Evolutionary conservation across 768 basidiomycete genomes (phyloP), one percentile per base, ranked within the genome.

Genomic region (Boletus rex-veris): DNA sequence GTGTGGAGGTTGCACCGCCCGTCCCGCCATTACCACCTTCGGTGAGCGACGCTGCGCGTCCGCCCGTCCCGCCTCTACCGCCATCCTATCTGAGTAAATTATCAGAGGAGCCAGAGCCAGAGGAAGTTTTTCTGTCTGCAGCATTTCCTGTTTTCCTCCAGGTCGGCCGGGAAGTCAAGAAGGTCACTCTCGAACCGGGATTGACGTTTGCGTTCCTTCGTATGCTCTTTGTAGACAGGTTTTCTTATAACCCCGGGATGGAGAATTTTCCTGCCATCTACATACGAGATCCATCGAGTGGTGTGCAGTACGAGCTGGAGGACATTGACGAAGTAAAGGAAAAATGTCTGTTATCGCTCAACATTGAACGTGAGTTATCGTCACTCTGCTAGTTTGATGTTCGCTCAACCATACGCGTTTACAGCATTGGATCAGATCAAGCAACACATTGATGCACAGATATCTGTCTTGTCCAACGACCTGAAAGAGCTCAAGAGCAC

Each of bases 401-500:
- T 18, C 51, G 39, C 52, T 59, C 48, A 64, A 37, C 44, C 4
- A 11, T 11, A 26, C 38, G 7, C 19, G 30, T 49, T 51, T 55
- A 18, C 62, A 99, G 96, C 93, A 21, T 85, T 98, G 50, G 95
- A 99, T 71, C 96, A 98, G 69, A 96, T 99, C 70, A 98, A 96
- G 68, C 93, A 98, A 65, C 96, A 99, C 67, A 95, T 99, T 60
- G 96, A 99, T 64, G 64, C 83, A 3, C 94, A 96, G 63, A 95
- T 99, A 57, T 85, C 90, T 0, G 75, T 75, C 0, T 75, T 99
- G 16, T 84, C 91, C 30, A 86, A 88, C 58, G 94, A 98, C 54
- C 81, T 98, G 71, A 92, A 93, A 60, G 95, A 98, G 39, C 80
- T 98, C 61, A 86, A 84, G 63, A 75, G 77, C 3, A 76, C 79